A percentile compares a stretch with the other conserved stretches of the same genome.
Evolutionary conservation across 495 filamentous ascomycete species (phyloP).

Genomic region (Aspergillus steynii): DNA sequence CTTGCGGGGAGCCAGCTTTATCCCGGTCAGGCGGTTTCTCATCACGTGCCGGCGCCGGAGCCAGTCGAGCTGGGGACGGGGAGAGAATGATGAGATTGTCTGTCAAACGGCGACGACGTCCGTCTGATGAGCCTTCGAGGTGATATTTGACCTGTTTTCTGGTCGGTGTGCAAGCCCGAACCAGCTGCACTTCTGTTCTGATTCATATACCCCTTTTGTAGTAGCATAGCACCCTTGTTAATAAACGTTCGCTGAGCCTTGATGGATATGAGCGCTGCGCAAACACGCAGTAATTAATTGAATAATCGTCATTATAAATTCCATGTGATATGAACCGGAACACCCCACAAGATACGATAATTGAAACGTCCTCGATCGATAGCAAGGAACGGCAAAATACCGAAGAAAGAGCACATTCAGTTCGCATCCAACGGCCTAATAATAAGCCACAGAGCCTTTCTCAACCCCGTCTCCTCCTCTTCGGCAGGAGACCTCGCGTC

Average conservation of each 20-base stretch:
- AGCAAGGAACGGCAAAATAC: too few species aligned
- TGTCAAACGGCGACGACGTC: too few species aligned
- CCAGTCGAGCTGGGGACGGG: constrained; percentile 2
- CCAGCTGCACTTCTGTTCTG: background rate
- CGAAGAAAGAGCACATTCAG: background rate
- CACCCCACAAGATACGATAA: background rate
- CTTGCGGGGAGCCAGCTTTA: background rate
- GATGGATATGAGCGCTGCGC: background rate
- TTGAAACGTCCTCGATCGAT: too few species aligned
- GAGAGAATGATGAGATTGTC: background rate
- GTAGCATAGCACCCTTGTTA: background rate
- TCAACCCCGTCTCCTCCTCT: background rate
- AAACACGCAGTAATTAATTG: too few species aligned
- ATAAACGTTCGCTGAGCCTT: background rate
- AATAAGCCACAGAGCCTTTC: background rate
- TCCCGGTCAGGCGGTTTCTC: background rate
- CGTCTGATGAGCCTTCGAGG: too few species aligned
- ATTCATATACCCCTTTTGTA: background rate
- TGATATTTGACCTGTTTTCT: too few species aligned
- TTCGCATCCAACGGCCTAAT: background rate
- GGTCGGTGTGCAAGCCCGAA: too few species aligned
- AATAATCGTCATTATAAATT: background rate
- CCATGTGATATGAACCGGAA: background rate
- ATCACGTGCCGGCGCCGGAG: background rate
- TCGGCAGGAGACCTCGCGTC: background rate